Evolutionary conservation across 495 filamentous ascomycete genomes (phyloP), one percentile per base, ranked within the genome.

Genomic region (Hapsidospora chrysogenum): DNA sequence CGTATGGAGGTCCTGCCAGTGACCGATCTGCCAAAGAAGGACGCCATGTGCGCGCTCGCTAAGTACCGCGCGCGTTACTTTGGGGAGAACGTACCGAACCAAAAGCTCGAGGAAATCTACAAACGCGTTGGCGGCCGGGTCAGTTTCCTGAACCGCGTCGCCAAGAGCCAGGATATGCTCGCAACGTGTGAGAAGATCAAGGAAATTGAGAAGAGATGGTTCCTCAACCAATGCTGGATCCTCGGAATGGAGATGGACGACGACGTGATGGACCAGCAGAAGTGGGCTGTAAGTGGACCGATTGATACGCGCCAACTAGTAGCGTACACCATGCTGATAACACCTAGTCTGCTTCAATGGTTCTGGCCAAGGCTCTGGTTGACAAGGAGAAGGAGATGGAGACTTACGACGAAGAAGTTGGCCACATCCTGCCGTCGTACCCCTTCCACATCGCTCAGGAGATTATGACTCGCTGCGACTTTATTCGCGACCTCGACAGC

Each of bases 251-350:
- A 83, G 41, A 95, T 95, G 86, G 89, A 97, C 45, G 89, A 97
- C 58, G 89, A 97, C 56, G 89, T 95, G 26, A 96, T 97, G 89
- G 85, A 96, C 48, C 78, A 95, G 56, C 89, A 96, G 44, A 97
- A 97, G 51, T 89, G 79, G 58, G 78, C 87, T 20, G 78, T 84
- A 55, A 53, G 76, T 63, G 22, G 9, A n/a, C n/a, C n/a, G n/a
- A n/a, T n/a, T n/a, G n/a, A n/a, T n/a, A n/a, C n/a, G n/a, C n/a
- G n/a, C n/a, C n/a, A n/a, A n/a, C n/a, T n/a, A n/a, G n/a, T n/a
- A n/a, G n/a, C n/a, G n/a, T n/a, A n/a, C n/a, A 30, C 36, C 5
- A 11, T 17, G 7, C 30, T 29, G 5, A 17, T 11, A 3, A 16
- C 19, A 3, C 18, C 19, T 23, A 84, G 68, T 81, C 85, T 9